Evolutionary conservation across 257 asterid species (phyloP).

Genomic region (Solanum megistacrolobum): DNA sequence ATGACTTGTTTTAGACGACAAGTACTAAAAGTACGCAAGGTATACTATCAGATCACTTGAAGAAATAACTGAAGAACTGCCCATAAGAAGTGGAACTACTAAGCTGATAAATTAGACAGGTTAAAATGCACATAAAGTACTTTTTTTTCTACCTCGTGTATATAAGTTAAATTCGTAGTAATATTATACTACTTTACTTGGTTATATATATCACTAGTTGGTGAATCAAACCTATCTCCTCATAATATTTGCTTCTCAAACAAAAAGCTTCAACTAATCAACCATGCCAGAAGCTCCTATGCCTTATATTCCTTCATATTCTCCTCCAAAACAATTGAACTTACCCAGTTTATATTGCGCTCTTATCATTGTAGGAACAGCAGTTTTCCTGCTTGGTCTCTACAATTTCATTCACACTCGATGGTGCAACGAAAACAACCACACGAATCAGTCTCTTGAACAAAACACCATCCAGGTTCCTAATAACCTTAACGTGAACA

Average conservation of each 20-base stretch:
- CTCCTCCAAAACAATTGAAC: slow-evolving; percentile 4
- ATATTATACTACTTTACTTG: background rate
- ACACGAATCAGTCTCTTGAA: background rate
- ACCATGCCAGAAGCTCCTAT: slow-evolving; percentile 10
- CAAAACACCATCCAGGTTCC: background rate
- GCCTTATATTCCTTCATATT: background rate
- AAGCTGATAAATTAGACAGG: background rate
- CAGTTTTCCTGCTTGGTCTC: slow-evolving; percentile 5
- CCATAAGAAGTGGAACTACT: background rate
- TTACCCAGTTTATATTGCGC: slow-evolving; percentile 19
- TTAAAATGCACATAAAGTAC: background rate
- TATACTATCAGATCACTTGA: background rate
- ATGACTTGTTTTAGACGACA: background rate
- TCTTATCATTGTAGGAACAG: slow-evolving; percentile 14
- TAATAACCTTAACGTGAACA: background rate
- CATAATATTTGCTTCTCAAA: background rate
- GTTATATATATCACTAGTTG: background rate
- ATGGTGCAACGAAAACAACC: slow-evolving; percentile 16
- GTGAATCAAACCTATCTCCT: background rate
- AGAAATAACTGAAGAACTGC: background rate
- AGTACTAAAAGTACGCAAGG: background rate
- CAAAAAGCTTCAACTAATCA: background rate
- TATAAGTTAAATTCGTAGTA: background rate
- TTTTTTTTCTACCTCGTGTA: background rate
- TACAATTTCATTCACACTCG: slow-evolving; percentile 18